Evolutionary conservation across 1,139 yeast species (phyloP), one percentile per base, ranked within the genome.

Genomic region (Debaryomyces nepalensis): DNA sequence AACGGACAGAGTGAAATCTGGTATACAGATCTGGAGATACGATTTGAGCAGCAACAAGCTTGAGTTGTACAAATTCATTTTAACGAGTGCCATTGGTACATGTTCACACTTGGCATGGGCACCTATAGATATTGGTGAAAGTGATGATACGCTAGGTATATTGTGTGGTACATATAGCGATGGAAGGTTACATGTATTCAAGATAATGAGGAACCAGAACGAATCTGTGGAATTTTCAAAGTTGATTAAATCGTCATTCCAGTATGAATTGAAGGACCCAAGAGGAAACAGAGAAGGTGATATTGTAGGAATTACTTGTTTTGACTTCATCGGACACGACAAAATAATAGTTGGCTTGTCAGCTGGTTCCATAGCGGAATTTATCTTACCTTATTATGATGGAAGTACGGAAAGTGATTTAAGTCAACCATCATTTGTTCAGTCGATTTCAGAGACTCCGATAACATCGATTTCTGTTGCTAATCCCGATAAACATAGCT

Each of bases 341-440:
- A 67, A 64, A 6, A 54, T 89, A 1, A 56, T 84, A 1, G 80
- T 82, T 23, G 96, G 96, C 0, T 74, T 83, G 5, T 63, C 73
- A 0, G 78, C 80, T 43, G 97, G 97, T 0, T 70, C 69, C 26
- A 62, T 89, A 5, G 84, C 83, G 0, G 95, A 87, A 54, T 84
- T 77, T 52, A 69, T 76, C 21, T 56, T 85, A 1, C 55, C 58
- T 16, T 46, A 52, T 30, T 23, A 42, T 18, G 26, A 4, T 3
- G 26, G 20, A 6, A 16, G 5, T 9, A 49, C 37, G 4, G 53
- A 51, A 21, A 10, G 33, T 1, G 42, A 54, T 1, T 59, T 63
- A 3, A 37, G 52, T 4, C 43, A 56, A 1, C 90, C 90, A 0
- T 77, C 84, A 0, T 83, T 64, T 43, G 49, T 63, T n/a, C 53